Conservation (phyloP, 2,329 filamentous ascomycete species). For the Neonectria ditissima region DNA sequence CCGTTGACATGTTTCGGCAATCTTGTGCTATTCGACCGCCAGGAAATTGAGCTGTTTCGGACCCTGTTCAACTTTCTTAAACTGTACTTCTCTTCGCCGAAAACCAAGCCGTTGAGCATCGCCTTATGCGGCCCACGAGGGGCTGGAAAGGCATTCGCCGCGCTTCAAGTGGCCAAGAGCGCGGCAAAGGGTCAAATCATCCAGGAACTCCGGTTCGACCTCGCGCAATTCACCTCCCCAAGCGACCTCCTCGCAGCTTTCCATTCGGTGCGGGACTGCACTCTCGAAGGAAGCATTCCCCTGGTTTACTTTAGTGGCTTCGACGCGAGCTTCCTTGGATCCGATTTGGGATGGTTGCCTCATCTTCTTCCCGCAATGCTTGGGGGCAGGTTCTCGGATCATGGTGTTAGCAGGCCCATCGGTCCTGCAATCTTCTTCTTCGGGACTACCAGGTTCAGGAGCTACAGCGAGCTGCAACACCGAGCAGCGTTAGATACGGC, state of each 20-base stretch:
- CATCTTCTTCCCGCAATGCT: constrained; percentile 2
- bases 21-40: constrained; percentile 4
- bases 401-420: not conserved
- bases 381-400: constrained; percentile 5
- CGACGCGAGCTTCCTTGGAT: not conserved
- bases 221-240: constrained; percentile 2
- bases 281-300: not conserved
- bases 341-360: not conserved
- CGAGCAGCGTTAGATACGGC: not conserved
- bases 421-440: constrained; percentile 2
- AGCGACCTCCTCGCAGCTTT: not conserved
- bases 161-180: constrained; percentile 2
- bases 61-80: constrained; percentile 3
- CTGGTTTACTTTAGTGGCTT: constrained; percentile 5
- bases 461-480: not conserved
- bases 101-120: not conserved
- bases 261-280: not conserved
- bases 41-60: constrained; percentile 4
- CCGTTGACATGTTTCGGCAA: constrained; percentile 1
- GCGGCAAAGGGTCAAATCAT: not conserved
- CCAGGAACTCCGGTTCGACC: not conserved
- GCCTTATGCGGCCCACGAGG: not conserved
- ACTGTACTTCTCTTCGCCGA: constrained; percentile 2
- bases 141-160: constrained; percentile 1
- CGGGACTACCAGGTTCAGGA: not conserved